phyloP scores from a whole-genome alignment of 768 basidiomycete genomes.

The Mycena maculata region DNA sequence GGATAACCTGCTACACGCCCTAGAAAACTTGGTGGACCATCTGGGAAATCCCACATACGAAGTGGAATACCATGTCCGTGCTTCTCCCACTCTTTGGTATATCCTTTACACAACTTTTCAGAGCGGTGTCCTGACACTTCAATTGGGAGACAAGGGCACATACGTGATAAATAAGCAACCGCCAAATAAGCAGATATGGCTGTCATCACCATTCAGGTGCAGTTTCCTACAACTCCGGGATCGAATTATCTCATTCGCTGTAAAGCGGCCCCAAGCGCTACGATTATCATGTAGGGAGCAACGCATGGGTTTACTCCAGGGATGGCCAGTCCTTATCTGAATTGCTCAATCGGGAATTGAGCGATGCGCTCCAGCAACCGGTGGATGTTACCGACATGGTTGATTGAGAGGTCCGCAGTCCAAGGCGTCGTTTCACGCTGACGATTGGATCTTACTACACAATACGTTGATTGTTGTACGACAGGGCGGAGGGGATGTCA shows the following conservation, averaged over 20 bases:
- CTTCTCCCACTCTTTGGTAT: not conserved
- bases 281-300: constrained; percentile 69
- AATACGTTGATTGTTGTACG: too few relatives aligned
- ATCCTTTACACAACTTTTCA: constrained; percentile 43
- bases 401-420: not conserved
- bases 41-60: constrained; percentile 70
- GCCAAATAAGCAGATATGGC: constrained; percentile 97
- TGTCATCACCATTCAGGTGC: constrained; percentile 89
- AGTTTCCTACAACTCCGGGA: constrained; percentile 29
- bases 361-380: constrained; percentile 47
- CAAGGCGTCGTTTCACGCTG: not conserved
- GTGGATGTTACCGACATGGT: constrained; percentile 36
- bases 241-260: constrained; percentile 4
- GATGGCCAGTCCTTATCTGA: constrained; percentile 69
- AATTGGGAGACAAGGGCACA: constrained; percentile 79
- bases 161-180: constrained; percentile 99
- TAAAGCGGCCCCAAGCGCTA: constrained; percentile 92
- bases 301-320: constrained; percentile 82
- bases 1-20: constrained; percentile 76
- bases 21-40: constrained; percentile 80
- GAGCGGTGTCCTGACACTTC: constrained; percentile 92
- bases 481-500: too few relatives aligned
- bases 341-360: constrained; percentile 80
- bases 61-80: constrained; percentile 87
- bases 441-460: too few relatives aligned